These are phyloP conservation scores for Paspalum vaginatum DNA, from an alignment of 176 grass and related monocot species.

Conservation along the genomic window DNA sequence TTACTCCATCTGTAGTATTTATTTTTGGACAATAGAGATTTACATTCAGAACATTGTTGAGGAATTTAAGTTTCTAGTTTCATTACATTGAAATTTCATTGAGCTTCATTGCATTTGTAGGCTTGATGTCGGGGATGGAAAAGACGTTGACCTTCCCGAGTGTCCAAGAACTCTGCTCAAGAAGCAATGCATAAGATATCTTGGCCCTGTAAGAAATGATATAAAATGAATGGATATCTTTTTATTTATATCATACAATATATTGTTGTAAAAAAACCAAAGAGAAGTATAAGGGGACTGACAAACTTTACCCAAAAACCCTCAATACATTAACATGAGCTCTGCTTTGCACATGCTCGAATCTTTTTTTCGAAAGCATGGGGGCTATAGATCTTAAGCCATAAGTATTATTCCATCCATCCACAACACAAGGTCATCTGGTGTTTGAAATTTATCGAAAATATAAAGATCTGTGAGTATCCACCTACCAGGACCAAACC, in stretches of 20 bases:
- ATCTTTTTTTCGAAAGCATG: neutral
- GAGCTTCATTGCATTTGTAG: slow-evolving; percentile 39
- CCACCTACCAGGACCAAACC: no score
- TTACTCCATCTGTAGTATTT: neutral
- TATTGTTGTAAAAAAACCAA: neutral
- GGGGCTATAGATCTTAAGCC: no score
- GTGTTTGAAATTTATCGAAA: no score
- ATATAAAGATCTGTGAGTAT: no score
- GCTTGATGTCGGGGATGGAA: slow-evolving; percentile 89
- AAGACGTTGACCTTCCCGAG: slow-evolving; percentile 65
- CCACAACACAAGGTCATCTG: no score
- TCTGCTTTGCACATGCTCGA: neutral
- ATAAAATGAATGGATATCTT: neutral
- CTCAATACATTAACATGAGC: neutral
- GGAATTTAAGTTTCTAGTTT: neutral
- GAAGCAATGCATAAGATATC: slow-evolving; percentile 90
- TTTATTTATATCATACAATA: neutral
- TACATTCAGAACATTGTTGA: neutral
- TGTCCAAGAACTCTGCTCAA: slow-evolving; percentile 71
- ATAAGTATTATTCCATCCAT: no score
- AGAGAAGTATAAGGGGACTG: slow-evolving; percentile 12
- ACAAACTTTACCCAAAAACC: neutral
- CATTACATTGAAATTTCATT: neutral
- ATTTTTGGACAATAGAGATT: neutral
- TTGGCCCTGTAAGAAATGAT: slow-evolving; percentile 81